Base-by-base conservation (phyloP, 495 filamentous ascomycete genomes). In the Hypoxylon crocopeplum region DNA sequence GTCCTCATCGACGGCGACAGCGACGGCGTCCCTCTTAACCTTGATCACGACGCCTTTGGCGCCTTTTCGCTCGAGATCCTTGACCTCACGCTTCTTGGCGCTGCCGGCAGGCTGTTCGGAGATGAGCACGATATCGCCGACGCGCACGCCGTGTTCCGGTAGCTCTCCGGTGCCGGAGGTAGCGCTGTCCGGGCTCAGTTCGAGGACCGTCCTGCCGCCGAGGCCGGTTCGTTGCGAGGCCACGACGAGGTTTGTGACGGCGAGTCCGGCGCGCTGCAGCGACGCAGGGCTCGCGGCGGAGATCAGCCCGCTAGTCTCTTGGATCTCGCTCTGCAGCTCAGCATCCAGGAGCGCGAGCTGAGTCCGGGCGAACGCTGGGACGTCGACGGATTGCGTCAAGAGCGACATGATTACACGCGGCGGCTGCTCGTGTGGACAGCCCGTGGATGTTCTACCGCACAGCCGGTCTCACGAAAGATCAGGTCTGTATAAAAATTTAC, bases 211-310 rank as follows among this genome's bases (percentile, higher is more conserved):
- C 30, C 91, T 88, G 1, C 94, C 95, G 16, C 93, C 95, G 7
- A 97, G 75, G 0, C 94, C 95, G 0, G 94, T 98, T n/a, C 93
- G 88, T 70, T 90, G 90, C 42, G 88, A 84, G n/a, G 80, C 71
- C 10, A 96, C 74, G 15, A 81, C 64, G 2, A 98, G 81, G 58
- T 95, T 96, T 0, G 88, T 88, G 25, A 98, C 76, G 1, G 95
- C 94, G 60, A 96, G 82, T 32, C 94, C 94, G 2, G 92, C 91
- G 45, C 90, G 87, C 71, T 92, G 84, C 17, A 98, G 86, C 0
- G 85, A 79, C 0, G 83, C 74, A 12, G 94, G 90, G 12, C 90
- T 86, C 44, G 87, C 80, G 17, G 81, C 79, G 21, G 86, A 83
- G 46, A 93, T 80, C 44, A 96, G 86, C 11, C 82, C 71, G 45